Conservation (phyloP, 2,329 filamentous ascomycete species). For the Emericellopsis atlantica region DNA sequence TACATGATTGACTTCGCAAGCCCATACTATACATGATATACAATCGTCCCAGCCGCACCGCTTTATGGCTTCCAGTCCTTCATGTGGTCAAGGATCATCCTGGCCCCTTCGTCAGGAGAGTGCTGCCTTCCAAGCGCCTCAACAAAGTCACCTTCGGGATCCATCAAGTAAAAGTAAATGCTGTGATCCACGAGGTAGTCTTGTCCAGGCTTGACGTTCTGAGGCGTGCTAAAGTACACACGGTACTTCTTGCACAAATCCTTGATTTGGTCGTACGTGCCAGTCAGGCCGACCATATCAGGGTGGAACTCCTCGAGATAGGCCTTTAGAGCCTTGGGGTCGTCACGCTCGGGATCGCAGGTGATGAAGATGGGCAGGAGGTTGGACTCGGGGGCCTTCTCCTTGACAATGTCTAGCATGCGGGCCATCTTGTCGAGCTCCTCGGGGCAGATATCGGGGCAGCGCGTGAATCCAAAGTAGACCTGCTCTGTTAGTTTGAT, state of each 20-base stretch:
- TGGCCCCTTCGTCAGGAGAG: slow-evolving; percentile 73
- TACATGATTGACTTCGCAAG: too few relatives aligned
- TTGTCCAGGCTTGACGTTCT: slow-evolving; percentile 78
- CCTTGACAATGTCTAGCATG: slow-evolving; percentile 68
- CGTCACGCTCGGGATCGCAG: slow-evolving; percentile 88
- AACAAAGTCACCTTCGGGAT: slow-evolving; percentile 95
- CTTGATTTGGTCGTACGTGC: slow-evolving; percentile 89
- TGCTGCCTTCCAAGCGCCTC: slow-evolving; percentile 94
- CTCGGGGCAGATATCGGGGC: slow-evolving; percentile 96
- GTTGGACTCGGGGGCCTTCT: slow-evolving; percentile 27
- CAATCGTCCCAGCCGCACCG: not conserved
- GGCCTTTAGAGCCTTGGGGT: slow-evolving; percentile 66
- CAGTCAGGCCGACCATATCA: slow-evolving; percentile 76
- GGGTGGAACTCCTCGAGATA: slow-evolving; percentile 90
- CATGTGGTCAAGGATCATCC: slow-evolving; percentile 77
- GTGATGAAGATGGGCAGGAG: slow-evolving; percentile 83
- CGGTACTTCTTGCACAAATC: slow-evolving; percentile 88
- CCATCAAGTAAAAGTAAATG: slow-evolving; percentile 99
- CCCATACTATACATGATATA: too few relatives aligned
- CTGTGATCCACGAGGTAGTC: slow-evolving; percentile 98
- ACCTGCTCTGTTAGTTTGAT: slow-evolving; percentile 37
- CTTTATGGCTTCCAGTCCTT: slow-evolving; percentile 36
- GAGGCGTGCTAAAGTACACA: slow-evolving; percentile 93
- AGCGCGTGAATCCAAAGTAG: slow-evolving; percentile 98
- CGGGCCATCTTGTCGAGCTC: slow-evolving; percentile 99